Evolutionary conservation across 352 stramenopile species (phyloP), one percentile per base, ranked within the genome.

Genomic region (Phytopythium ostracodes): DNA sequence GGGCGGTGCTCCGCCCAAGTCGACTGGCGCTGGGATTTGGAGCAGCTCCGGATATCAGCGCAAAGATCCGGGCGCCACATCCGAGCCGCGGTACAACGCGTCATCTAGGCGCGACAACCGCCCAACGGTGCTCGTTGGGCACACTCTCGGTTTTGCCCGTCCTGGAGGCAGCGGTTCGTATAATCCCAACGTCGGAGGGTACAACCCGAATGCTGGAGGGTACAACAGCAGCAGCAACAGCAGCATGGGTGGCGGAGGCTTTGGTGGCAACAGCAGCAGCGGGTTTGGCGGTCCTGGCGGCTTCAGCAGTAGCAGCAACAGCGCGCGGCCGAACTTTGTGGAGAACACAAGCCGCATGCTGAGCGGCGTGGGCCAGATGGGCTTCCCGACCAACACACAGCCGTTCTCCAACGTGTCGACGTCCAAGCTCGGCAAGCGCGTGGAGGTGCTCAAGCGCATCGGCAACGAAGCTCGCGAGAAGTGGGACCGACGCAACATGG

Each of bases 401-500:
- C 69, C 75, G 11, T 66, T 87, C 6, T 64, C 66, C 53, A 76
- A 76, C 52, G 64, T 64, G 4, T 64, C 79, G 22, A 73, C 79
- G 17, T 88, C 79, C 10, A 79, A 82, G 63, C 67, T 96, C 6
- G 79, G 81, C 22, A 89, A 94, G 66, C 89, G 79, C 4, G 79
- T 91, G 0, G 81, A 91, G 56, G 79, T 83, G 22, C 65, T 96
- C n/a, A 88, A 89, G 69, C 91, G 92, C 70, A 89, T 93, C 59
- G 80, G 84, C 17, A 74, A 81, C 31, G 81, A 88, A 59, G 84
- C 84, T 17, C 77, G 87, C 22, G 87, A 96, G 38, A 89, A 84
- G 31, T 96, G 85, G 84, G 84, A 96, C 24, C 80, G 84, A 20
- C 87, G 87, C 40, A 94, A 96, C 77, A 93, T 96, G 81, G 87